These are phyloP conservation scores for Clavispora fructus DNA, from an alignment of 805 yeast genomes.

Conservation along the genomic window DNA sequence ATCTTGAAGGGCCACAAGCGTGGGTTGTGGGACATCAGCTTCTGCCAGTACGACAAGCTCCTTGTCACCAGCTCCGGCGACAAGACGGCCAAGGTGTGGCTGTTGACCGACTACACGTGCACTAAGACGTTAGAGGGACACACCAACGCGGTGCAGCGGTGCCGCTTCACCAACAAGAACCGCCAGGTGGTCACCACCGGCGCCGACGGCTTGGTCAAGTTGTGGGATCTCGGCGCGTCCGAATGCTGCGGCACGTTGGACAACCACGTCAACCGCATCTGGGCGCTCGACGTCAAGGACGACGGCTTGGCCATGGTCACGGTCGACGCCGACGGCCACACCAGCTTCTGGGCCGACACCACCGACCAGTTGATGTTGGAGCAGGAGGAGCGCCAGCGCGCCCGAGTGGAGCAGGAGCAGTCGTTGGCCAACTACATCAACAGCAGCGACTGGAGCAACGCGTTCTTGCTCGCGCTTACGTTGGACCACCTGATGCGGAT, in stretches of 20 bases:
- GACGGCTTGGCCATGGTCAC: slow-evolving; percentile 69
- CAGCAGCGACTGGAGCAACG: slow-evolving; percentile 78
- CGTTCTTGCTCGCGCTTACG: slow-evolving; percentile 78
- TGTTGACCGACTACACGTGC: slow-evolving; percentile 70
- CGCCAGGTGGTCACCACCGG: slow-evolving; percentile 74
- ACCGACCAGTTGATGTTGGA: slow-evolving; percentile 61
- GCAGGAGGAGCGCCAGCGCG: slow-evolving; percentile 48
- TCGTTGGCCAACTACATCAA: slow-evolving; percentile 69
- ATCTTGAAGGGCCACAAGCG: slow-evolving; percentile 86
- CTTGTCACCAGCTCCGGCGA: slow-evolving; percentile 89
- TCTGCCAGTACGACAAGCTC: slow-evolving; percentile 73
- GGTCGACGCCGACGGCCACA: slow-evolving; percentile 94
- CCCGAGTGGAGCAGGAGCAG: slow-evolving; percentile 82
- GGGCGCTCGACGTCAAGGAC: slow-evolving; percentile 72
- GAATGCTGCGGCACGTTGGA: slow-evolving; percentile 84
- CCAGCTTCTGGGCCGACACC: slow-evolving; percentile 84
- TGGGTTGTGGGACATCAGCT: slow-evolving; percentile 89
- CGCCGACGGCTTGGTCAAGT: slow-evolving; percentile 89
- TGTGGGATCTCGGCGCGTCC: slow-evolving; percentile 70
- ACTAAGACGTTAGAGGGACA: slow-evolving; percentile 88
- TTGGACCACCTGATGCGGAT: slow-evolving; percentile 88
- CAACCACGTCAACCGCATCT: slow-evolving; percentile 87
- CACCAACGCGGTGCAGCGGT: slow-evolving; percentile 85
- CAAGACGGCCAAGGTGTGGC: slow-evolving; percentile 87
- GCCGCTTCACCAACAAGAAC: slow-evolving; percentile 60